phyloP scores from a whole-genome alignment of 306 rosid genomes.

The Elaeagnus macrophylla region DNA sequence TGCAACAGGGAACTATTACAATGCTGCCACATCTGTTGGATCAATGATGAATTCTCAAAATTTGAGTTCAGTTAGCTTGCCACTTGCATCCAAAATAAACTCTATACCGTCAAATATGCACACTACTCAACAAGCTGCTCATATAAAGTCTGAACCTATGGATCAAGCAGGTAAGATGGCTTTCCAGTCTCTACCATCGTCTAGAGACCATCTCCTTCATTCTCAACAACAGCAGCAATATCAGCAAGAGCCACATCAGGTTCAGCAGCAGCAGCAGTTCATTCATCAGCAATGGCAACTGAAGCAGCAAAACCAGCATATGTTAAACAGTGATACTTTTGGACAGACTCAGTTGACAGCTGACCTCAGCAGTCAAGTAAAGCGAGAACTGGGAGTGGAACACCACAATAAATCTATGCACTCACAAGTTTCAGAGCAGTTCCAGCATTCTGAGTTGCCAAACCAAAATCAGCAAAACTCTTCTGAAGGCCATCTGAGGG shows the following conservation, averaged over 20 bases:
- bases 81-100: constrained; percentile 51
- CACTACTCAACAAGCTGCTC: constrained; percentile 38
- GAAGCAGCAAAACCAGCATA: constrained; percentile 59
- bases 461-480: constrained; percentile 64
- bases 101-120: constrained; percentile 65
- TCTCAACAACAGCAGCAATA: constrained; percentile 59
- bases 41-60: constrained; percentile 64
- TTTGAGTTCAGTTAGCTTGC: constrained; percentile 45
- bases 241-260: constrained; percentile 61
- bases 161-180: constrained; percentile 69
- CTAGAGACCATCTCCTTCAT: constrained; percentile 43
- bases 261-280: constrained; percentile 58
- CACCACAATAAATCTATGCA: constrained; percentile 48
- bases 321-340: constrained; percentile 48
- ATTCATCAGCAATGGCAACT: constrained; percentile 37
- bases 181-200: constrained; percentile 50
- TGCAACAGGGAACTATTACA: constrained; percentile 63
- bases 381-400: constrained; percentile 58
- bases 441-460: constrained; percentile 56
- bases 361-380: constrained; percentile 46
- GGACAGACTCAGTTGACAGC: constrained; percentile 56
- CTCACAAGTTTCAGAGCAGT: constrained; percentile 52
- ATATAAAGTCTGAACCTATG: constrained; percentile 46
- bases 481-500: constrained; percentile 45
- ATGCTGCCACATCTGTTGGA: constrained; percentile 58